A percentile compares a stretch with the other conserved stretches of the same genome.
Conservation (phyloP, 2,329 filamentous ascomycete species). For the Penicillium sclerotigenum region DNA sequence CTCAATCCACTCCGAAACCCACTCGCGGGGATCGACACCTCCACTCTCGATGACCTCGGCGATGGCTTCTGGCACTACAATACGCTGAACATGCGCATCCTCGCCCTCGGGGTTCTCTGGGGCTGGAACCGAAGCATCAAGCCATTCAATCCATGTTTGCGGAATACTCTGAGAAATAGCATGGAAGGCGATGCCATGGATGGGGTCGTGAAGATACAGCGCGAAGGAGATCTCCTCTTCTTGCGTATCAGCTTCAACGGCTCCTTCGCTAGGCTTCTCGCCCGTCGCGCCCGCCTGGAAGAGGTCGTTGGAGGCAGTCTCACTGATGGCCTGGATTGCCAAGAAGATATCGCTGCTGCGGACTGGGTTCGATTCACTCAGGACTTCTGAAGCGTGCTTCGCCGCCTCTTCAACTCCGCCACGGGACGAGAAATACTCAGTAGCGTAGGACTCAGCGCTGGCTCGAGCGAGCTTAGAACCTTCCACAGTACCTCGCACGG, state of each 20-base stretch:
- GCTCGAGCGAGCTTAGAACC: conserved; percentile 89
- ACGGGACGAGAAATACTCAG: conserved; percentile 73
- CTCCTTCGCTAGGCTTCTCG: conserved; percentile 32
- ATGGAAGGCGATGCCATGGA: conserved; percentile 85
- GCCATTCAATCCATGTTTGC: conserved; percentile 82
- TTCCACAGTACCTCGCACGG: conserved; percentile 76
- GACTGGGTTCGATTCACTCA: conserved; percentile 83
- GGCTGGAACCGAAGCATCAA: conserved; percentile 64
- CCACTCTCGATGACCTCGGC: conserved; percentile 72
- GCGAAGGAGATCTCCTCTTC: conserved; percentile 70
- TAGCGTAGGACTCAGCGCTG: conserved; percentile 81
- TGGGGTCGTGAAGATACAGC: conserved; percentile 76
- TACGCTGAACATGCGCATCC: conserved; percentile 31
- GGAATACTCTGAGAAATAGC: conserved; percentile 81
- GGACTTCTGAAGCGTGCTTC: conserved; percentile 70
- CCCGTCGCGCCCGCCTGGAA: conserved; percentile 59
- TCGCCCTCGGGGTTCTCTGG: conserved; percentile 40
- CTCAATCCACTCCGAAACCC: conserved; percentile 97
- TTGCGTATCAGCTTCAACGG: conserved; percentile 36
- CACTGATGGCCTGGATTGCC: conserved; percentile 80
- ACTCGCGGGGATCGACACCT: conserved; percentile 87
- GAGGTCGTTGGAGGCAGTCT: conserved; percentile 61
- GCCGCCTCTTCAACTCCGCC: conserved; percentile 80
- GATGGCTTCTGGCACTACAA: conserved; percentile 72
- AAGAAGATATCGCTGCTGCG: conserved; percentile 93